Base-by-base conservation (phyloP, 208 protist species). In the Leishmania mexicana region DNA sequence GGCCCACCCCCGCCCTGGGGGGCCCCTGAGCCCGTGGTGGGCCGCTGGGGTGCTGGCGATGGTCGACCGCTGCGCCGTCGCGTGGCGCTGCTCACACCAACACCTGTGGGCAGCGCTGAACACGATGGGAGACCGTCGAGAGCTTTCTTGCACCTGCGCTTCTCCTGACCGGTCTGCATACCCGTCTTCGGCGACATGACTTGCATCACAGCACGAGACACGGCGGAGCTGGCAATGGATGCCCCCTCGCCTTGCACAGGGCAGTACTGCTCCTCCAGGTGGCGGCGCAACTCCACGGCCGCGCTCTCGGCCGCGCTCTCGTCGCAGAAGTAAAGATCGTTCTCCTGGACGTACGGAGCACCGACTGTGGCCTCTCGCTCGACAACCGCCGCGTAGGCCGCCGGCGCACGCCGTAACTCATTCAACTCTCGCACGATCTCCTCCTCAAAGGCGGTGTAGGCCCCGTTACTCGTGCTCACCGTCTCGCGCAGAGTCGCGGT, bases 361-460 rank as follows among this genome's bases (percentile, higher is more conserved):
- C 89, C 89, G 4, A 97, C 49, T 10, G 87, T 90, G 31, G 90
- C 94, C 78, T 95, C 88, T 21, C 60, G 51, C 84, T 94, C 88
- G 8, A 97, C 76, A 4, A 95, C 19, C 17, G 72, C 78, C 35
- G 94, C 86, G 81, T 95, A 97, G 5, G 60, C 86, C 0, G 81
- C 82, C n/a, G 94, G 94, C 42, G 92, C 87, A 11, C 85, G 49
- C 0, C 94, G 91, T 65, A 96, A 70, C 38, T 78, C 78, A 80
- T 97, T 97, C 53, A 97, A 80, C 85, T 97, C 94, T 28, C 72
- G 71, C 70, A 96, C 73, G 45, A 97, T 80, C 6, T 75, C 78
- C 58, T 84, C 81, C 83, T 97, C 94, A 53, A 93, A 90, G 21
- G 57, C 76, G 65, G 86, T 94, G 87, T 92, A 93, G 40, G 84